Percentiles rank a stretch among this genome's conserved stretches.
These are phyloP conservation scores for Taxillus chinensis DNA, from an alignment of 164 flowering plant species.

Conservation along the genomic window DNA sequence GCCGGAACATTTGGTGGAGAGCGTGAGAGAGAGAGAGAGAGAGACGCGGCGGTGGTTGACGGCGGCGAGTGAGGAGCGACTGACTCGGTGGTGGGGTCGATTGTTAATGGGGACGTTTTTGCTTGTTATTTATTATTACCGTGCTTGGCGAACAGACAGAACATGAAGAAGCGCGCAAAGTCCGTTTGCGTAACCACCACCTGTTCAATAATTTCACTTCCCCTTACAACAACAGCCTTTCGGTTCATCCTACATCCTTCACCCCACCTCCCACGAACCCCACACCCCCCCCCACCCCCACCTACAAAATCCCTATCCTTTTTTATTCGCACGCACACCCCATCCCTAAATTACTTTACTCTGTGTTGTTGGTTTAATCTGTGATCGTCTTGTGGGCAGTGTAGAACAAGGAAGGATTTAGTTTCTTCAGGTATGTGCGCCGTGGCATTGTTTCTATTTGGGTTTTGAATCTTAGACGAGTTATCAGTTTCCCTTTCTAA, in stretches of 20 bases:
- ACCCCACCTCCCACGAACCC: background rate
- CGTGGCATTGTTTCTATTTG: background rate
- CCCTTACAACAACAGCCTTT: background rate
- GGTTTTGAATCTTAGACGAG: background rate
- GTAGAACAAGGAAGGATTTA: too few species aligned
- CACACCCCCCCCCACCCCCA: too few species aligned
- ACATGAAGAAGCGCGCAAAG: background rate
- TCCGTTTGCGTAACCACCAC: conserved; percentile 6
- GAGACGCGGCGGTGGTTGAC: background rate
- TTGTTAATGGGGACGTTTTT: background rate
- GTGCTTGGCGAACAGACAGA: background rate
- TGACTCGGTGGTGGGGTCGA: background rate
- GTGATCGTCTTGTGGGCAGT: background rate
- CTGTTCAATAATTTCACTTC: background rate
- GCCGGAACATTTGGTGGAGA: too few species aligned
- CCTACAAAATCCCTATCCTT: background rate
- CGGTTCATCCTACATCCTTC: background rate
- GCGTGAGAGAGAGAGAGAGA: too few species aligned
- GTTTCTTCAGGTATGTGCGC: too few species aligned
- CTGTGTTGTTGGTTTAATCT: background rate
- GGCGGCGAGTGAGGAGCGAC: background rate
- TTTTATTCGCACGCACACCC: background rate
- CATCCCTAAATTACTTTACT: background rate
- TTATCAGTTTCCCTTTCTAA: too few species aligned
- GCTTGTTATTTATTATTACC: background rate